Evolutionary conservation across 2,329 filamentous ascomycete species (phyloP).

Genomic region (Xylaria sp.): DNA sequence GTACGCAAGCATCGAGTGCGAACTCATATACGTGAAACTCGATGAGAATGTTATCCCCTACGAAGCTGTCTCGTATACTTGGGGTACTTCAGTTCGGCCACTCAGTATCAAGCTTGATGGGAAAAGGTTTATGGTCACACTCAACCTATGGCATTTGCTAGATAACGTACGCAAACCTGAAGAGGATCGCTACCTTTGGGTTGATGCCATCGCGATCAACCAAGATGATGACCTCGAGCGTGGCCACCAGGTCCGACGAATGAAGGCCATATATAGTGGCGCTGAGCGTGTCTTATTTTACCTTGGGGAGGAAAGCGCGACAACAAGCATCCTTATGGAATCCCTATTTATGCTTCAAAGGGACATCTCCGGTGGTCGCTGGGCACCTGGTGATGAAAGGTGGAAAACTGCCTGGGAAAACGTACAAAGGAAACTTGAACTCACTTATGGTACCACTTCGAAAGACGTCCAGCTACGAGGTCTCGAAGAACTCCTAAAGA

Average conservation of each 20-base stretch:
- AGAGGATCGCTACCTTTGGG: slow-evolving; percentile 31
- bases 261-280: slow-evolving; percentile 26
- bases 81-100: slow-evolving; percentile 15
- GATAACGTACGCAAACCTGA: neutral
- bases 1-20: slow-evolving; percentile 10
- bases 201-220: slow-evolving; percentile 34
- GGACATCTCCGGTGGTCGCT: neutral
- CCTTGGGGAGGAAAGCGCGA: slow-evolving; percentile 14
- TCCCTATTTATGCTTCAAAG: neutral
- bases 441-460: neutral
- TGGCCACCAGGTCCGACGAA: slow-evolving; percentile 30
- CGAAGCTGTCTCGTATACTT: slow-evolving; percentile 35
- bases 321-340: slow-evolving; percentile 8
- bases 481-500: slow-evolving; percentile 7
- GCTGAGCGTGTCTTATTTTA: slow-evolving; percentile 29
- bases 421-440: neutral
- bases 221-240: slow-evolving; percentile 26
- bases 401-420: slow-evolving; percentile 1
- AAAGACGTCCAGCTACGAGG: neutral
- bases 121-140: slow-evolving; percentile 16
- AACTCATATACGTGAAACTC: slow-evolving; percentile 28
- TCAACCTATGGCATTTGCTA: slow-evolving; percentile 21
- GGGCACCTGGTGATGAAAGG: slow-evolving; percentile 5
- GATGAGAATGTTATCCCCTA: slow-evolving; percentile 31
- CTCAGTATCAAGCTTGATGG: slow-evolving; percentile 8